Evolutionary conservation across 306 rosid genomes (phyloP), one percentile per base, ranked within the genome.

Genomic region (Fagus sylvatica): DNA sequence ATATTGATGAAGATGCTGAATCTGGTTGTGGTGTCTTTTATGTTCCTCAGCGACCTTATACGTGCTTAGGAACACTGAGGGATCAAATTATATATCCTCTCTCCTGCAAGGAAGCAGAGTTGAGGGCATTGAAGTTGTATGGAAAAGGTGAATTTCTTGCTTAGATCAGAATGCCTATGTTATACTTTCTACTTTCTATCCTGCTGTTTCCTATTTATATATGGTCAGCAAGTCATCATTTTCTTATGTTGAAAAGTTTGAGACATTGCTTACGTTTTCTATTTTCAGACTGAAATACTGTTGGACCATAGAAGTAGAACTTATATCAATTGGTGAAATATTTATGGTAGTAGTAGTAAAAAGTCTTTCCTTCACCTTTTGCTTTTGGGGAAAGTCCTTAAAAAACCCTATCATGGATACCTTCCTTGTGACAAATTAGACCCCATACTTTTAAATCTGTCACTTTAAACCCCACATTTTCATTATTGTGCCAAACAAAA

Each of bases 31-130:
- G 90, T 74, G 87, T 91, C 79, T 95, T 91, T 78, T 95, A 95
- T 85, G 97, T 95, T 86, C 99, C 99, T 86, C 99, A 95, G 81
- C 87, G 98, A 48, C 97, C 99, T 2, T 95, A 95, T 72, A 95
- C 99, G 3, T 95, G 99, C 83, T 81, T 95, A 85, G 99, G 99
- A 80, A 93, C 97, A 41, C 89, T 95, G 76, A 88, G 99, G 78
- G 99, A 95, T 85, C 99, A 95, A 88, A 95, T 95, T 68, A 95
- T 95, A 87, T 95, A 95, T 80, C 99, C 99, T 34, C 83, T 95
- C 74, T 95, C 99, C 40, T 85, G 78, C 56, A 87, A 89, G 66
- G 99, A 95, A 86, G 99, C 99, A 10, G 92, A 88, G 80, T 34
- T 69, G 71, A 87, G 80, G 86, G 88, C 86, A 51, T 71, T 86